Evolutionary conservation across 1,284 basidiomycete genomes (phyloP).

Genomic region (Kwoniella shivajii): DNA sequence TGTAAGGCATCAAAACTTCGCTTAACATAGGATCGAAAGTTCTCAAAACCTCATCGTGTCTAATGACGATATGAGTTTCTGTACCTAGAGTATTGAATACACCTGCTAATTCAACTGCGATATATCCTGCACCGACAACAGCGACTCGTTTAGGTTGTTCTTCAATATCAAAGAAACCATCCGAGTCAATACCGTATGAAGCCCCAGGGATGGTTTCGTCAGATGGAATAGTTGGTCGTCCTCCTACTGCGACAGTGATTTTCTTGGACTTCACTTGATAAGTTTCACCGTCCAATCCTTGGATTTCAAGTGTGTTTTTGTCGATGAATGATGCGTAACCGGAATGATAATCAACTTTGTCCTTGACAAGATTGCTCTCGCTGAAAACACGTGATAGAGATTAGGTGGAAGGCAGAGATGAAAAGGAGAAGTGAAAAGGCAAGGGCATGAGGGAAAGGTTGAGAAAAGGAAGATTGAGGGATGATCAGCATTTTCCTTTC

Average conservation of each 20-base stretch:
- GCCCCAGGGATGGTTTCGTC: constrained; percentile 86
- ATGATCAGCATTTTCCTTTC: not conserved
- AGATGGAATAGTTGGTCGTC: constrained; percentile 75
- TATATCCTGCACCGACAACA: constrained; percentile 95
- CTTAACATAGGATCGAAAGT: constrained; percentile 89
- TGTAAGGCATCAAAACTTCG: constrained; percentile 88
- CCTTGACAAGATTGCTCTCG: constrained; percentile 81
- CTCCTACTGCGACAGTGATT: constrained; percentile 84
- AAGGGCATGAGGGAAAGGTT: not conserved
- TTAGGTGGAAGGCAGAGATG: not conserved
- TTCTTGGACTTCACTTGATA: constrained; percentile 74
- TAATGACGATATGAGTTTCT: constrained; percentile 90
- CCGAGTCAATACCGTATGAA: constrained; percentile 84
- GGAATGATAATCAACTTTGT: constrained; percentile 84
- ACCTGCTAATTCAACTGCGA: constrained; percentile 91
- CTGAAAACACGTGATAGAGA: too few species aligned
- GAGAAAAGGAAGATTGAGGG: not conserved
- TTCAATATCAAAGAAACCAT: constrained; percentile 93
- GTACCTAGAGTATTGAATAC: constrained; percentile 82
- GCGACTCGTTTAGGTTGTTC: constrained; percentile 90
- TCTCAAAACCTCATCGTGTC: constrained; percentile 84
- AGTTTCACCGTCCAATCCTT: constrained; percentile 61
- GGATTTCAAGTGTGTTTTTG: constrained; percentile 68
- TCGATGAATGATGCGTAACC: constrained; percentile 77
- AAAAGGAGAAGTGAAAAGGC: not conserved